Evolutionary conservation across 2,329 filamentous ascomycete species (phyloP).

Genomic region (Cryphonectria radicalis): DNA sequence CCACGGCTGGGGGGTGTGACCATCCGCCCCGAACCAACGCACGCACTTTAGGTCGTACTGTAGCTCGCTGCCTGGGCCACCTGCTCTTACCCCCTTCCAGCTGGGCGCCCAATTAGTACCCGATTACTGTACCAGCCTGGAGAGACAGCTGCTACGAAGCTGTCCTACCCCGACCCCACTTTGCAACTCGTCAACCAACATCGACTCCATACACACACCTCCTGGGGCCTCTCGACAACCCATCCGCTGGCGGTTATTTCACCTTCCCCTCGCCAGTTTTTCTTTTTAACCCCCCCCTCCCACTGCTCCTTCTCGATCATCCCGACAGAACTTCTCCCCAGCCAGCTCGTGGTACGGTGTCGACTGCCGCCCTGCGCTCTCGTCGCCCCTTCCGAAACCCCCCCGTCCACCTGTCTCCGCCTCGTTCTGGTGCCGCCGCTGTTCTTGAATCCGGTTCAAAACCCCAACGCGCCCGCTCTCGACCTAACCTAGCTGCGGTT

Average conservation of each 20-base stretch:
- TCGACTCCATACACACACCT: not conserved
- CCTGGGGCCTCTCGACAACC: not conserved
- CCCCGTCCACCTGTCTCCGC: not conserved
- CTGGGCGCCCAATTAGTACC: not conserved
- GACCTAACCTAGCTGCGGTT: not conserved
- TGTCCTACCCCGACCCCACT: not conserved
- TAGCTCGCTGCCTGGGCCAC: conserved; percentile 1
- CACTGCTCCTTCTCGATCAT: not conserved
- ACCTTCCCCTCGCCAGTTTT: not conserved
- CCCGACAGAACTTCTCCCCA: not conserved
- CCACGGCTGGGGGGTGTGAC: not conserved
- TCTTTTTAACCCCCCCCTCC: not conserved
- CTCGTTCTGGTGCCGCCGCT: conserved; percentile 8
- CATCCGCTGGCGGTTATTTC: not conserved
- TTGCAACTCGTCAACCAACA: not conserved
- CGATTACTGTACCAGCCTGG: not conserved
- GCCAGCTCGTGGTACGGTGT: not conserved
- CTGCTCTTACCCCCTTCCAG: not conserved
- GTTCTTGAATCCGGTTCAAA: not conserved
- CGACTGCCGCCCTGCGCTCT: not conserved
- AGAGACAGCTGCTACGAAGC: not conserved
- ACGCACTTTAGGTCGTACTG: not conserved
- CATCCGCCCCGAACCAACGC: not conserved
- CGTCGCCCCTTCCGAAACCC: conserved; percentile 12
- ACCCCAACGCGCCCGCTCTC: not conserved